Base-by-base conservation (phyloP, 768 basidiomycete genomes). In the Hygrophoropsis aurantiaca region DNA sequence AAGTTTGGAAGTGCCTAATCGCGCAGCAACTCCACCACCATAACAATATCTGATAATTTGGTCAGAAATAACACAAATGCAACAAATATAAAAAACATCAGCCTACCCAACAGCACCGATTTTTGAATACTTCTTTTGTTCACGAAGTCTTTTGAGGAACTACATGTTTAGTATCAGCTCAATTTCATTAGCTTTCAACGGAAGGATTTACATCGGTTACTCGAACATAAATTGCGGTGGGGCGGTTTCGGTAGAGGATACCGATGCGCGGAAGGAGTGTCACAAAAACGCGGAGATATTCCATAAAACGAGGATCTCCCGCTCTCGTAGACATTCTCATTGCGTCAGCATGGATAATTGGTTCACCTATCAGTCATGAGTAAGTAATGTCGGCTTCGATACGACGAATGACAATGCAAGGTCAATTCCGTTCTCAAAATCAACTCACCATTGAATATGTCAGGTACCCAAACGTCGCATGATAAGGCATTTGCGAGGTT, bases 381-480 rank as follows among this genome's bases (percentile, higher is more conserved):
- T 49, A 18, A 53, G 42, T 32, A 3, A 16, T 24, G 20, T 21
- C 23, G n/a, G n/a, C n/a, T n/a, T n/a, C n/a, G n/a, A n/a, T n/a
- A n/a, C n/a, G n/a, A n/a, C n/a, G n/a, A 18, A 34, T 8, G 24
- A 11, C 11, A 16, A 39, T 11, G 11, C 20, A 15, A 54, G 51
- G 13, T 9, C 25, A 13, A 19, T 18, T 16, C n/a, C n/a, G 19
- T 34, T 16, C 25, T 11, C 34, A 33, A 3, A 26, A 40, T 15
- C 44, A 27, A 56, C 66, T 38, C 44, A 78, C 82, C 83, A 50
- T 69, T 58, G 53, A 83, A 85, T 40, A 80, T 60, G 62, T 85
- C 81, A 8, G 82, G 83, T 15, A 81, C 69, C 76, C 79, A 85
- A 15, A 83, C 81, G 53, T 85, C 83, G 51, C 81, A 79, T 15